A percentile compares a stretch with the other conserved stretches of the same genome.
Conservation (phyloP, 441 rosid genomes). For the Pelargonium australe region DNA sequence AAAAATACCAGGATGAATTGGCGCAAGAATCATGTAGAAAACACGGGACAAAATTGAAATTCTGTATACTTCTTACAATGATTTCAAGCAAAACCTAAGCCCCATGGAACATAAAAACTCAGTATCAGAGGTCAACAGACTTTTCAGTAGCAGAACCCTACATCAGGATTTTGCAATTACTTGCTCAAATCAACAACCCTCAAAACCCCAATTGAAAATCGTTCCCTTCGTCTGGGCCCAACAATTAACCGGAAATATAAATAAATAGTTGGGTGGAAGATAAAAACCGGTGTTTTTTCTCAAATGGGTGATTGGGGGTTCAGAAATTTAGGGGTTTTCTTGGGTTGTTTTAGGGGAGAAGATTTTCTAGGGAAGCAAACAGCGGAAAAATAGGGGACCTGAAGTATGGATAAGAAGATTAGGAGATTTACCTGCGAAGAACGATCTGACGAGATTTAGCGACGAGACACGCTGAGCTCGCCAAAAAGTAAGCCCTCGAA, state of each 20-base stretch:
- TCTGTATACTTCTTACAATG: background rate
- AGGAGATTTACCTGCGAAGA: background rate
- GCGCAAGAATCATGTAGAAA: background rate
- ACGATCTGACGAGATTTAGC: slow-evolving; percentile 1
- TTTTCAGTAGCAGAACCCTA: background rate
- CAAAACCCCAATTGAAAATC: background rate
- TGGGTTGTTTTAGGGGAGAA: background rate
- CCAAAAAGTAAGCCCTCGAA: slow-evolving; percentile 3
- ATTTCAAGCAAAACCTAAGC: background rate
- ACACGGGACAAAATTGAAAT: background rate
- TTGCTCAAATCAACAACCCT: background rate
- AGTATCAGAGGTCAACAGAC: background rate
- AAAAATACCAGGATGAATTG: background rate
- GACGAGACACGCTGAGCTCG: background rate
- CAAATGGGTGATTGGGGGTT: background rate
- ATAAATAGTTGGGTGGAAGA: background rate
- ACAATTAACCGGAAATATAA: background rate
- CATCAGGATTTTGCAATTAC: background rate
- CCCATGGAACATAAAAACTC: background rate
- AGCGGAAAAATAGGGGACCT: background rate
- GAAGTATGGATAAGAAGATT: background rate
- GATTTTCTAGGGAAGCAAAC: slow-evolving; percentile 1
- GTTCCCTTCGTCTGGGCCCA: background rate
- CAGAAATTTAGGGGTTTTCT: background rate
- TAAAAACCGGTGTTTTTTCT: background rate